These are phyloP conservation scores for Massariosphaeria phaeospora DNA, from an alignment of 495 filamentous ascomycete species.

Conservation along the genomic window DNA sequence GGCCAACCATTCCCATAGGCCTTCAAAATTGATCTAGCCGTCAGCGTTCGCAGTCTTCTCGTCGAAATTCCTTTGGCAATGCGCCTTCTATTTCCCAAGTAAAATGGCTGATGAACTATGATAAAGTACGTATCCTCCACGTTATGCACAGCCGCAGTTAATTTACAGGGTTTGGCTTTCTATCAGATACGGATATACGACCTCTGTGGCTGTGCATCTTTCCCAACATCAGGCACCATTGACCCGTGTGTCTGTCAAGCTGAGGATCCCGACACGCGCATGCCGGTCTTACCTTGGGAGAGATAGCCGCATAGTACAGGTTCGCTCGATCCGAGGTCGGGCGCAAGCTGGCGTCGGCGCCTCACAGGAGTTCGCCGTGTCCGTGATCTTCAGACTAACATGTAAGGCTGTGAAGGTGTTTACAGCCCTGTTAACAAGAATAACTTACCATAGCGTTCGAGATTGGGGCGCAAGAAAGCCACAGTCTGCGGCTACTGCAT, in stretches of 20 bases:
- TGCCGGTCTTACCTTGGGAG: neutral
- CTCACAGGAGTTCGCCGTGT: no score
- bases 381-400: no score
- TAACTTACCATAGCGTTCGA: neutral
- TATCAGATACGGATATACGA: no score
- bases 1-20: neutral
- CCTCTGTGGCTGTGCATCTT: slow-evolving; percentile 7
- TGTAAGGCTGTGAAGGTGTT: neutral
- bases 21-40: neutral
- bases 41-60: neutral
- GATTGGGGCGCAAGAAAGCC: neutral
- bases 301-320: neutral
- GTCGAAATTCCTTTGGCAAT: no score
- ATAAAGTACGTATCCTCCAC: slow-evolving; percentile 25
- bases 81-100: no score
- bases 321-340: slow-evolving; percentile 3
- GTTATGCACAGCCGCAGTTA: slow-evolving; percentile 19
- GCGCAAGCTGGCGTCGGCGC: no score
- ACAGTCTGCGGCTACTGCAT: neutral
- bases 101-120: neutral
- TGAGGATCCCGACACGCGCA: slow-evolving; percentile 1
- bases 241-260: no score
- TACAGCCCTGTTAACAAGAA: neutral
- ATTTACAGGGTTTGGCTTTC: neutral
- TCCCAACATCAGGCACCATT: no score